Percentiles rank a stretch among this genome's conserved stretches.
These are phyloP conservation scores for Phytophthora macrochlamydospora DNA, from an alignment of 352 stramenopile species.

Conservation along the genomic window DNA sequence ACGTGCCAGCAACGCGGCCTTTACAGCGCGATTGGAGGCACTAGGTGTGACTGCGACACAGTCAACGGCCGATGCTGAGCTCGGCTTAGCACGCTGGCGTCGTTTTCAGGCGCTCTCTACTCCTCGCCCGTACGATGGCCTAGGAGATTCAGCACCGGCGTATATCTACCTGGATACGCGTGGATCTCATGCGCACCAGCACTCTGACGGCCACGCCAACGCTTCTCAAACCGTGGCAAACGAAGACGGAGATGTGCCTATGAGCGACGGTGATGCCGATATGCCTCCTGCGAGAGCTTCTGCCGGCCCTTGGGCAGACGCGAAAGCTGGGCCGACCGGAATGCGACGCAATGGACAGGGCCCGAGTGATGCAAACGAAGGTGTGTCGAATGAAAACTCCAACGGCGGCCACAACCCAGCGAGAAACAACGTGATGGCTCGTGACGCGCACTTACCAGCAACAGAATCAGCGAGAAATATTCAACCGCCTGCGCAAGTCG, in stretches of 20 bases:
- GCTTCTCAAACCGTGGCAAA: constrained; percentile 12
- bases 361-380: constrained; percentile 16
- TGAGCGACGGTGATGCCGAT: constrained; percentile 31
- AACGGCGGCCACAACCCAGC: background rate
- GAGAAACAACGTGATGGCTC: constrained; percentile 11
- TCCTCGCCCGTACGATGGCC: constrained; percentile 30
- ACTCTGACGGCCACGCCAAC: constrained; percentile 3
- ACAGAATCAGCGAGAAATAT: background rate
- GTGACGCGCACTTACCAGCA: background rate
- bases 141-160: constrained; percentile 41
- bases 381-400: constrained; percentile 4
- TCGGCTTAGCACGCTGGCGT: constrained; percentile 36
- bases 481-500: background rate
- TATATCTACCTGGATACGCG: constrained; percentile 69
- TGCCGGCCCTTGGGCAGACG: constrained; percentile 2
- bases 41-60: constrained; percentile 26
- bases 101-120: constrained; percentile 26
- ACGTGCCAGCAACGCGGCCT: constrained; percentile 23
- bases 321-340: background rate
- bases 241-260: constrained; percentile 37
- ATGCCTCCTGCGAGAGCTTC: constrained; percentile 5
- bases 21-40: constrained; percentile 33
- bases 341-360: constrained; percentile 19
- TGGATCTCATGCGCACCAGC: constrained; percentile 15
- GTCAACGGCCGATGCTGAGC: constrained; percentile 21